Evolutionary conservation across 768 basidiomycete species (phyloP).

Genomic region (Cyclocybe aegerita): DNA sequence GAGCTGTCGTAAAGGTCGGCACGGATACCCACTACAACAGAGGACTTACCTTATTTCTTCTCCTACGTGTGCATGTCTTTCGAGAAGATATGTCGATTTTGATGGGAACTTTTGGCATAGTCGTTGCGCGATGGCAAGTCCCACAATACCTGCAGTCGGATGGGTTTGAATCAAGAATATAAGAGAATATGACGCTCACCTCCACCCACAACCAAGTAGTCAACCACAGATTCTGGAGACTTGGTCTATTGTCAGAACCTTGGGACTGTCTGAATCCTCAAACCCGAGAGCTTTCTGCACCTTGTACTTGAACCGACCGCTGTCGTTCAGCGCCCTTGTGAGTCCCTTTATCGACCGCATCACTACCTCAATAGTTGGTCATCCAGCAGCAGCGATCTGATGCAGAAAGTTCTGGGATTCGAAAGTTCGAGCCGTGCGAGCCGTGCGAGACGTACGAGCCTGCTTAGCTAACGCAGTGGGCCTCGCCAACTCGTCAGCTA

Average conservation of each 20-base stretch:
- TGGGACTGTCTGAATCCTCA: neutral
- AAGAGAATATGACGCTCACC: conserved; percentile 41
- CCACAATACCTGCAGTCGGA: conserved; percentile 64
- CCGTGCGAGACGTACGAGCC: too few relatives aligned
- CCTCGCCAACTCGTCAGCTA: too few relatives aligned
- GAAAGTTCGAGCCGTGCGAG: too few relatives aligned
- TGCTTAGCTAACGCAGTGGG: too few relatives aligned
- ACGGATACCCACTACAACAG: neutral
- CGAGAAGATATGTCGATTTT: conserved; percentile 79
- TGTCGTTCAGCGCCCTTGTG: conserved; percentile 59
- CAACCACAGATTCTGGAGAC: conserved; percentile 71
- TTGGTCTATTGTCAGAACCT: conserved; percentile 19
- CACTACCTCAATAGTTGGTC: too few relatives aligned
- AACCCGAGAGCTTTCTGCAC: conserved; percentile 27
- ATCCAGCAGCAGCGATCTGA: too few relatives aligned
- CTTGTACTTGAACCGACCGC: conserved; percentile 61
- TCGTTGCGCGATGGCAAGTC: conserved; percentile 81
- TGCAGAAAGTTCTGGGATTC: too few relatives aligned
- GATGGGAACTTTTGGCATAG: conserved; percentile 62
- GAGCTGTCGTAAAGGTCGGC: conserved; percentile 47
- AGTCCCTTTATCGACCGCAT: conserved; percentile 49
- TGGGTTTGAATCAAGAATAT: neutral
- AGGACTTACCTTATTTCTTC: conserved; percentile 77
- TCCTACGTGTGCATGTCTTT: conserved; percentile 71
- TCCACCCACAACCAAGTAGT: conserved; percentile 87